Percentiles rank a stretch among this genome's conserved stretches.
phyloP scores from a whole-genome alignment of 2,329 filamentous ascomycete species.

The Hymenoscyphus fructigenus region DNA sequence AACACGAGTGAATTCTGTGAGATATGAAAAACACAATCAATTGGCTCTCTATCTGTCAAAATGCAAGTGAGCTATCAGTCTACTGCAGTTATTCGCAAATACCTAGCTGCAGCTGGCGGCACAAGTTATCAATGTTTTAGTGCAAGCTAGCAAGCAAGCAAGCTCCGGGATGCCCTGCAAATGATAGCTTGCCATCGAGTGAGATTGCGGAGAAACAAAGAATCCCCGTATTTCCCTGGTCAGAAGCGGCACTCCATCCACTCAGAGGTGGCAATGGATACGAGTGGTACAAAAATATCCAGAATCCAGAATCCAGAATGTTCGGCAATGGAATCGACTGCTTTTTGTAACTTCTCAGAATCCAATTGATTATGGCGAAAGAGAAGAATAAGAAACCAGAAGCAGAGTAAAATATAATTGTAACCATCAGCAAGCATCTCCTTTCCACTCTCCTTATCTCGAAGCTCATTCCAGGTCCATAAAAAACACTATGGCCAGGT shows the following conservation, averaged over 20 bases:
- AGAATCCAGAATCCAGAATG: not conserved
- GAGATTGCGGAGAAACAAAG: constrained; percentile 1
- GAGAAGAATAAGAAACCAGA: not conserved
- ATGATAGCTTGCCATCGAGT: not conserved
- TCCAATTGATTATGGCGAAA: not conserved
- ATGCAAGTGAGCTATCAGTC: not conserved
- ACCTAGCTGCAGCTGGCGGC: not conserved
- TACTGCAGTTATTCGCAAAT: not conserved
- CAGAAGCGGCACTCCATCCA: constrained; percentile 2
- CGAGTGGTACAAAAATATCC: not conserved
- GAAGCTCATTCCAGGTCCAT: not conserved
- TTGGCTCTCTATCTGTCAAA: not conserved
- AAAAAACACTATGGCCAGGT: not conserved
- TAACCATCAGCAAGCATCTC: not conserved
- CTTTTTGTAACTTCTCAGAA: not conserved
- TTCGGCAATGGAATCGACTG: not conserved
- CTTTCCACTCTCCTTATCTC: not conserved
- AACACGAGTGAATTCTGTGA: not conserved
- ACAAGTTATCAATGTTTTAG: not conserved
- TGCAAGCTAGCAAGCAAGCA: not conserved
- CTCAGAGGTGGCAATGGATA: not conserved
- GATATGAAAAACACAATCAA: not conserved
- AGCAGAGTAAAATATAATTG: not conserved
- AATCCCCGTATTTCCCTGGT: not conserved
- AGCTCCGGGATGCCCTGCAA: not conserved